Evolutionary conservation across 225 moss, liverwort and hornwort species (phyloP).

Genomic region (Anthoceros angustus): DNA sequence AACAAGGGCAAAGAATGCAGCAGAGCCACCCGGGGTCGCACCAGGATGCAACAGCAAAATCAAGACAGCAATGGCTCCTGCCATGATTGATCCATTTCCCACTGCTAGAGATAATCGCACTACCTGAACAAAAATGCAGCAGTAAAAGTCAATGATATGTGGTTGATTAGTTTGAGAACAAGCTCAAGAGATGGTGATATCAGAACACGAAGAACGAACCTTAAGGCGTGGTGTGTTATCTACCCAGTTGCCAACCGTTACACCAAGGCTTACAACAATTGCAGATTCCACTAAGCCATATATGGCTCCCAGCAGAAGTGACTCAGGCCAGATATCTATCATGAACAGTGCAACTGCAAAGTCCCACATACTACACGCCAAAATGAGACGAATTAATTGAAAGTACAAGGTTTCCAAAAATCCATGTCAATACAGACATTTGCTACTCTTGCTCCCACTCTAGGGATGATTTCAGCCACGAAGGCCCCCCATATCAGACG

Average conservation of each 20-base stretch:
- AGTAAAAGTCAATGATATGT: not conserved
- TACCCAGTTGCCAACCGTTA: slow-evolving; percentile 66
- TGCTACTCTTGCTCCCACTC: too few species aligned
- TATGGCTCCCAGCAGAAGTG: slow-evolving; percentile 62
- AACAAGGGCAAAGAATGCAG: slow-evolving; percentile 34
- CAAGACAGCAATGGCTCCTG: slow-evolving; percentile 46
- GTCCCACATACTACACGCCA: slow-evolving; percentile 79
- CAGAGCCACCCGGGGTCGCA: slow-evolving; percentile 31
- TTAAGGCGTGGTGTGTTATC: slow-evolving; percentile 56
- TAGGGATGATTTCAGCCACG: too few species aligned
- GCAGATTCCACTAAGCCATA: slow-evolving; percentile 82
- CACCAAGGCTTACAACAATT: slow-evolving; percentile 66
- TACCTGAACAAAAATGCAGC: slow-evolving; percentile 24
- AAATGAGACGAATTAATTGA: not conserved
- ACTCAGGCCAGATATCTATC: slow-evolving; percentile 73
- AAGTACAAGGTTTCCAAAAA: not conserved
- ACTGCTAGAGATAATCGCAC: slow-evolving; percentile 57
- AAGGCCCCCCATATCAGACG: too few species aligned
- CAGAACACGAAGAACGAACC: slow-evolving; percentile 20
- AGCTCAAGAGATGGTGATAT: not conserved
- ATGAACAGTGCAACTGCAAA: slow-evolving; percentile 81
- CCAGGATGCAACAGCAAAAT: slow-evolving; percentile 49
- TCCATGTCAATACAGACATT: too few species aligned
- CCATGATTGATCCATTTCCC: slow-evolving; percentile 62
- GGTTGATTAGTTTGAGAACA: not conserved